These are phyloP conservation scores for Entamoeba histolytica DNA, from an alignment of 208 protist genomes.

Conservation along the genomic window DNA sequence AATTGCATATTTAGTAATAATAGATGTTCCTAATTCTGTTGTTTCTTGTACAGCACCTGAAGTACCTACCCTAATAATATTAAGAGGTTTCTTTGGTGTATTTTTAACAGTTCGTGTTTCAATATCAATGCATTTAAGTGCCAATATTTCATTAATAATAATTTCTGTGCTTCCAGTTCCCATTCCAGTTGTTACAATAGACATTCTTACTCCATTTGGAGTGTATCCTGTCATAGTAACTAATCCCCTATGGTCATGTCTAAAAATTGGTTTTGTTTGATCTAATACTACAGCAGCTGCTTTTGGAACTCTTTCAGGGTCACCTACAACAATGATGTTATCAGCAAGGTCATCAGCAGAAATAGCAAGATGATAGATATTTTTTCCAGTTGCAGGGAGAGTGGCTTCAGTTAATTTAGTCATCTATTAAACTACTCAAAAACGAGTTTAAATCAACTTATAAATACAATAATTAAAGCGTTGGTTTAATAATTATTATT, in stretches of 20 bases:
- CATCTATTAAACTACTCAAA: background rate
- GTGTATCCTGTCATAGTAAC: background rate
- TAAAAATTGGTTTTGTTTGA: background rate
- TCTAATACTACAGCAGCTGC: background rate
- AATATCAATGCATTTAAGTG: background rate
- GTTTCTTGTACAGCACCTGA: background rate
- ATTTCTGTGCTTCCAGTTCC: background rate
- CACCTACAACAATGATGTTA: background rate
- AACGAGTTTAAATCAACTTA: too few species aligned
- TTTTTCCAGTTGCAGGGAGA: background rate
- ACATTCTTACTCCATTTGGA: background rate
- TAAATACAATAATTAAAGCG: too few species aligned
- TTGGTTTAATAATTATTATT: too few species aligned
- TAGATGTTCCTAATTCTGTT: background rate
- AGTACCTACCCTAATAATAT: background rate
- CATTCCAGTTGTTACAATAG: background rate
- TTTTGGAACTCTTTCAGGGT: background rate
- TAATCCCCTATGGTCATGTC: background rate
- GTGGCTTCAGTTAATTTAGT: background rate
- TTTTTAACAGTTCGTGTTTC: background rate
- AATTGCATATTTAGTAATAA: background rate
- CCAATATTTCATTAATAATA: background rate
- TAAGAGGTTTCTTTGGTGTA: background rate
- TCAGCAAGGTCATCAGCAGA: background rate
- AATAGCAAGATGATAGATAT: background rate